Base-by-base conservation (phyloP, 1,284 basidiomycete species). In the Xerocomus minutiporus region DNA sequence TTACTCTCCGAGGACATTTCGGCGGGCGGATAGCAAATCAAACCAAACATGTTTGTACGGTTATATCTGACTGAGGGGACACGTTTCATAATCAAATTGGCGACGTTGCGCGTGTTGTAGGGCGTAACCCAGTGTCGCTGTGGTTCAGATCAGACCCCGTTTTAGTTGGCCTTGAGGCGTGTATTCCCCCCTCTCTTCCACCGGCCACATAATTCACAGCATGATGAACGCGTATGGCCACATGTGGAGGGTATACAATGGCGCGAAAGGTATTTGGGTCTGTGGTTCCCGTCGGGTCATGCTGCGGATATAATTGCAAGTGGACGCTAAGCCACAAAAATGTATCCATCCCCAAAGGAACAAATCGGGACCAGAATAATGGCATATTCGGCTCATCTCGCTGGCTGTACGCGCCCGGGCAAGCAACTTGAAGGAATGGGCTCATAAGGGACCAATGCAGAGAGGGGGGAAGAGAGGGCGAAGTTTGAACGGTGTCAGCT, bases 31-130 rank as follows among this genome's bases (percentile, higher is more conserved):
- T 28, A 46, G 40, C 17, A 34, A 49, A 62, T 49, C 40, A 49
- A 51, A 39, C 35, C 41, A 47, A 53, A 49, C 45, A 4, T 34
- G 42, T 39, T 25, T 13, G 26, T 39, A 51, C 32, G 44, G 25
- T 42, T 40, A 12, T n/a, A 51, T 55, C 46, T 45, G 52, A 57
- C 36, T n/a, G 47, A 51, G 39, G 42, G 28, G 20, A 53, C 61
- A 54, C 52, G 57, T 66, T 60, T 58, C 59, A 60, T 40, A 51
- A 61, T 55, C 59, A 65, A 54, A 55, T 52, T 54, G 39, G 50
- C 31, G 39, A 39, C 38, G 23, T 39, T 38, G 40, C 17, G 29
- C 52, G 41, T 51, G 44, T 32, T 51, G 38, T 20, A 42, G 52
- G 63, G 63, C 46, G 63, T 43, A 65, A 48, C 35, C 13, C 25